Base-by-base conservation (phyloP, 2,329 filamentous ascomycete genomes). In the Ceratocystis variospora region DNA sequence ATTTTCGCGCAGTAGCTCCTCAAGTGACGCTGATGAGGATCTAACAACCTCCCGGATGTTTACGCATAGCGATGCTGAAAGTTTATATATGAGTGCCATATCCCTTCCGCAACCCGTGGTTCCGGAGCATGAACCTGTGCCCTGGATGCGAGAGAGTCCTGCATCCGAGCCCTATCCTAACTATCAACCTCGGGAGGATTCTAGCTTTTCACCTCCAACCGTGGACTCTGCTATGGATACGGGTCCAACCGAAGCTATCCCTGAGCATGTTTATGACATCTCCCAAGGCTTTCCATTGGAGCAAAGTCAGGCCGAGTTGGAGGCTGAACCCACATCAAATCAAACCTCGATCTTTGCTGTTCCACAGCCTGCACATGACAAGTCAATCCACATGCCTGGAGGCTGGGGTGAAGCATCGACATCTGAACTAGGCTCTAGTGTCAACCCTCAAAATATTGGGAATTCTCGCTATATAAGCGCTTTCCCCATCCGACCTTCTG, bases 41-140 rank as follows among this genome's bases (percentile, higher is more conserved):
- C 76, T 88, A 22, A 75, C 81, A 2, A 77, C 83, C 69, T 93
- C 89, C 4, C 86, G 83, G 50, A 72, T 91, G 0, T 93, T 88
- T 71, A 90, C 83, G 45, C 88, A 90, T 67, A 87, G 90, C 68
- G 88, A 93, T 69, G 89, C 88, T 0, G 86, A 90, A 72, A 94
- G 90, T 73, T 89, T 95, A 86, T 95, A 94, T 71, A 87, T 91
- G 85, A 93, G 85, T 69, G 85, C 85, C 1, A 82, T 87, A 63
- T 87, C 84, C 1, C 76, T 81, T 31, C 73, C 75, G 1, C 73
- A 76, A 44, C 72, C 73, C 33, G 28, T 33, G 7, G 33, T 53
- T 45, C 64, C 64, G 33, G 63, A 63, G 19, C 50, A 53, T 53
- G 41, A 28, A 12, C 15, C 37, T 12, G 12, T 25, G 31, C 7